phyloP scores from a whole-genome alignment of 768 basidiomycete genomes.

The Phanerodontia chrysosporium region DNA sequence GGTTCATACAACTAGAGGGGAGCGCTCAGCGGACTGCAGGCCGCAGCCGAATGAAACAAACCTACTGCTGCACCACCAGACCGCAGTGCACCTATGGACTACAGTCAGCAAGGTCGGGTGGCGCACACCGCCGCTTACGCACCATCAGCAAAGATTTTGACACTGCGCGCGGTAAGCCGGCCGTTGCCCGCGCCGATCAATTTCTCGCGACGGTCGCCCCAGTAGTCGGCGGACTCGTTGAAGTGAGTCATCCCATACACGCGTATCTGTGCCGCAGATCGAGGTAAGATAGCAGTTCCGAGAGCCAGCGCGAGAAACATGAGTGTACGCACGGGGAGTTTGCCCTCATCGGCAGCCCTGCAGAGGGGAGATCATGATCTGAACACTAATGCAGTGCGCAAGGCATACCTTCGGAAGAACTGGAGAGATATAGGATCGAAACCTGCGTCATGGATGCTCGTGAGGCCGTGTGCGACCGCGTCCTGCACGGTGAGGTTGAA shows the following conservation, averaged over 20 bases:
- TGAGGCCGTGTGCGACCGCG: conserved; percentile 69
- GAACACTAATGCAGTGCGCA: background rate
- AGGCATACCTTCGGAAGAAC: conserved; percentile 63
- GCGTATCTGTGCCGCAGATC: conserved; percentile 47
- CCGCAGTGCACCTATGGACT: conserved; percentile 65
- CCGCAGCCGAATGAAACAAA: background rate
- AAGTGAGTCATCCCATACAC: conserved; percentile 77
- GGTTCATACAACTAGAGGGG: conserved; percentile 67
- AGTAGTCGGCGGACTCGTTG: conserved; percentile 62
- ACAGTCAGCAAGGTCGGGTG: background rate
- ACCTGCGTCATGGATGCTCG: conserved; percentile 85
- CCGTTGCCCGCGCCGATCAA: conserved; percentile 56
- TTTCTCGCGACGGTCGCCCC: conserved; percentile 61
- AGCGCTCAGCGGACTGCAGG: conserved; percentile 4
- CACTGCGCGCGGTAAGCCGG: conserved; percentile 65
- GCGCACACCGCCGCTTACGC: conserved; percentile 9
- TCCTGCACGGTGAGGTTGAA: conserved; percentile 63
- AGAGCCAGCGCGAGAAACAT: background rate
- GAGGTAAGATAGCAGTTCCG: conserved; percentile 11
- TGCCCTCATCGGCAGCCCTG: conserved; percentile 58
- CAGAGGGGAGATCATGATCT: conserved; percentile 4
- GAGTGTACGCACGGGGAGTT: conserved; percentile 17
- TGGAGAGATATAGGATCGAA: conserved; percentile 62
- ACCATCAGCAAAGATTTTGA: conserved; percentile 80
- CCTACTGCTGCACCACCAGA: conserved; percentile 86